Evolutionary conservation across 768 basidiomycete genomes (phyloP).

Genomic region (Coprinopsis cinerea): DNA sequence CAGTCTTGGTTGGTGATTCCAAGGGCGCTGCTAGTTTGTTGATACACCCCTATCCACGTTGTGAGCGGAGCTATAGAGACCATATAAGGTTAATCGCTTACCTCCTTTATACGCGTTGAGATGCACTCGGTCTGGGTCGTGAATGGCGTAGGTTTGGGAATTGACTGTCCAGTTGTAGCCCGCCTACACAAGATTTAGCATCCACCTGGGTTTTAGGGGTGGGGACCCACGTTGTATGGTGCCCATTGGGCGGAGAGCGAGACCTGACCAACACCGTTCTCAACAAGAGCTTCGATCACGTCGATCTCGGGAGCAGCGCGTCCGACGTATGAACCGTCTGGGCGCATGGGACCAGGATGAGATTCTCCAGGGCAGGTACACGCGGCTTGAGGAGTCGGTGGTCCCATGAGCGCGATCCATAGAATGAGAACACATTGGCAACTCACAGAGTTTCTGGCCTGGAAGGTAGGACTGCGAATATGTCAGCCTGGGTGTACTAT

Average conservation of each 20-base stretch:
- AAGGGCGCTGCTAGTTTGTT: constrained; percentile 71
- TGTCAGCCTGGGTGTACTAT: not conserved
- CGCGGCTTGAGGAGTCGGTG: constrained; percentile 18
- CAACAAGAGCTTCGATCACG: constrained; percentile 52
- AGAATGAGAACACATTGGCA: not conserved
- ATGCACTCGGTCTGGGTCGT: constrained; percentile 36
- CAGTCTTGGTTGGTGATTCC: constrained; percentile 58
- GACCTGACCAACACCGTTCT: constrained; percentile 27
- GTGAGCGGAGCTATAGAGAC: no score
- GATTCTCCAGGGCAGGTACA: constrained; percentile 40
- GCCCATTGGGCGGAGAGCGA: constrained; percentile 46
- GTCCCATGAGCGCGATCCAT: not conserved
- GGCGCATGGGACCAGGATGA: constrained; percentile 34
- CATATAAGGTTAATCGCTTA: constrained; percentile 26
- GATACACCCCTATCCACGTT: constrained; percentile 37
- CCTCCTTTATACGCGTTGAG: constrained; percentile 62
- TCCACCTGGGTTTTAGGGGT: constrained; percentile 29
- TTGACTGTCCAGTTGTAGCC: constrained; percentile 52
- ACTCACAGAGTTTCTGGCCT: constrained; percentile 43
- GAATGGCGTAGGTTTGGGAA: constrained; percentile 40
- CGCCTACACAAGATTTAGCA: constrained; percentile 28
- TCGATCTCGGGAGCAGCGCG: constrained; percentile 68
- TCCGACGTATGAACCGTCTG: constrained; percentile 55
- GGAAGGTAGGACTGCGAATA: constrained; percentile 58
- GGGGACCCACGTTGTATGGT: constrained; percentile 55